Percentiles rank a stretch among this genome's conserved stretches.
Conservation (phyloP, 371 early-diverging fungal species). For the Hamiltosporidium tvaerminnensis region DNA sequence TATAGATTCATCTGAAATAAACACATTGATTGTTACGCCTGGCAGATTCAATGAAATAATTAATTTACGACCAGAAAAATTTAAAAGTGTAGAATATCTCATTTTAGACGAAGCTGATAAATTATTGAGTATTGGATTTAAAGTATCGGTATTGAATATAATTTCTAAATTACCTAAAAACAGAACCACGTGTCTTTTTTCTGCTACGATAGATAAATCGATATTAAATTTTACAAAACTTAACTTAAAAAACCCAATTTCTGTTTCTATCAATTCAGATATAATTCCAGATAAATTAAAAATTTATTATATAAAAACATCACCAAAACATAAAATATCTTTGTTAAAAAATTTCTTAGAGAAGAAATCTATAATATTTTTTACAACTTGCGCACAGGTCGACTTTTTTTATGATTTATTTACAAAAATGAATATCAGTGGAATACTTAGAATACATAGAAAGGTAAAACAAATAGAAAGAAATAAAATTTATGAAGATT, state of each 20-base stretch:
- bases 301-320: not conserved
- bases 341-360: not conserved
- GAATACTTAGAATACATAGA: conserved; percentile 38
- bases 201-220: conserved; percentile 30
- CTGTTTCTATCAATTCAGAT: not conserved
- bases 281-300: not conserved
- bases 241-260: not conserved
- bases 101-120: conserved; percentile 93
- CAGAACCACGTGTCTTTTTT: conserved; percentile 19
- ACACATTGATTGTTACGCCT: conserved; percentile 76
- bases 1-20: too few species aligned
- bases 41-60: conserved; percentile 80
- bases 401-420: conserved; percentile 70
- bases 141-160: conserved; percentile 15
- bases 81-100: conserved; percentile 10
- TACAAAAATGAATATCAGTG: conserved; percentile 21
- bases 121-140: conserved; percentile 57
- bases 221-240: not conserved
- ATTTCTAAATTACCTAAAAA: conserved; percentile 12
- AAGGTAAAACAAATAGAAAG: conserved; percentile 40
- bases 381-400: conserved; percentile 70
- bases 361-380: conserved; percentile 65
- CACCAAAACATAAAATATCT: too few species aligned
- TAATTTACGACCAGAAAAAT: conserved; percentile 58
- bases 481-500: conserved; percentile 28